Evolutionary conservation across 192 early-diverging fungal genomes (phyloP).

Genomic region (Gaertneriomyces sp.): DNA sequence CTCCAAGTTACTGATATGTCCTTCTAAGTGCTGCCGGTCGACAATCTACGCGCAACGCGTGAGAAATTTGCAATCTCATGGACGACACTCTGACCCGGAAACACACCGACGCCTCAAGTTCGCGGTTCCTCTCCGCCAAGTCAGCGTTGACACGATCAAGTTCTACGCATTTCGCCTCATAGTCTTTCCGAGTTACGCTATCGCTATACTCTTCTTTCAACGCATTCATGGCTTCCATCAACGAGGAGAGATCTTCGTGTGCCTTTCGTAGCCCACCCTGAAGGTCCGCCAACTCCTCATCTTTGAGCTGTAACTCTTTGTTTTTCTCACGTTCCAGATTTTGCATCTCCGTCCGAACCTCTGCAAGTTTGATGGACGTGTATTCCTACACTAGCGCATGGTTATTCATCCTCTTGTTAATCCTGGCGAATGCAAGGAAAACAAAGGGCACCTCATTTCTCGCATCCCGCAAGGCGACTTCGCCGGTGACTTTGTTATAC

Average conservation of each 20-base stretch:
- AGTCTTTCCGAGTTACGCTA: background rate
- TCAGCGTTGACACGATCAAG: too few species aligned
- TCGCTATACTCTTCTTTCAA: conserved; percentile 6
- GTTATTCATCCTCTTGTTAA: too few species aligned
- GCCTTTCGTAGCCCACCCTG: conserved; percentile 26
- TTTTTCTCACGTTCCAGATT: conserved; percentile 20
- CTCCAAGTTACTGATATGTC: background rate
- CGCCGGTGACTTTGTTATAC: conserved; percentile 22
- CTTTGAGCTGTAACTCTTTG: conserved; percentile 38
- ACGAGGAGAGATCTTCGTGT: conserved; percentile 15
- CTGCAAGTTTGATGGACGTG: conserved; percentile 23
- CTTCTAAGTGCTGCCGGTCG: background rate
- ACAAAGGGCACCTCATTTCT: conserved; percentile 12
- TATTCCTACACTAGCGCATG: conserved; percentile 21
- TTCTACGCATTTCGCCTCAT: background rate
- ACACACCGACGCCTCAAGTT: too few species aligned
- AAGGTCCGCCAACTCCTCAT: conserved; percentile 29
- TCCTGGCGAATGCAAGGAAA: too few species aligned
- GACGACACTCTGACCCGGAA: too few species aligned
- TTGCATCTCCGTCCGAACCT: conserved; percentile 34
- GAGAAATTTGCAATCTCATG: too few species aligned
- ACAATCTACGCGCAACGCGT: too few species aligned
- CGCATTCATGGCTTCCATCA: conserved; percentile 13
- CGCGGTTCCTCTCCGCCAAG: too few species aligned
- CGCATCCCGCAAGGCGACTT: conserved; percentile 28